Percentiles rank a stretch among this genome's conserved stretches.
These are phyloP conservation scores for Corynespora cassiicola DNA, from an alignment of 2,329 filamentous ascomycete species.

Conservation along the genomic window DNA sequence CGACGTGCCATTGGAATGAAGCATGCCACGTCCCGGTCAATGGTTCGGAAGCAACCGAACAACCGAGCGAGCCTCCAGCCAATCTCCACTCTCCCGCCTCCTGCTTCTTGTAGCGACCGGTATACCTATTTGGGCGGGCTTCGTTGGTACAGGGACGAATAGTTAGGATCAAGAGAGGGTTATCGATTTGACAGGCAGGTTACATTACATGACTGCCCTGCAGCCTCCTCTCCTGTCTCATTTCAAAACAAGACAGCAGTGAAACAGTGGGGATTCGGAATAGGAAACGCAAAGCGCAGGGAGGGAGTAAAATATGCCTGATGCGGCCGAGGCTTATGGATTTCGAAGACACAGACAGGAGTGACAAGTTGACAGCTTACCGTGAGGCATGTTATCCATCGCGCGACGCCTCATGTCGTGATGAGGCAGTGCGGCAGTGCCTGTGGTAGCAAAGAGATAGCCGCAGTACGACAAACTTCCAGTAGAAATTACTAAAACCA, in stretches of 20 bases:
- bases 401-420: too few relatives aligned
- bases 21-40: conserved; percentile 17
- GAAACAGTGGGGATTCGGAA: conserved; percentile 8
- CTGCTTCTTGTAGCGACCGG: conserved; percentile 12
- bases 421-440: too few relatives aligned
- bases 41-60: conserved; percentile 37
- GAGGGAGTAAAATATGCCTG: too few relatives aligned
- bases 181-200: conserved; percentile 35
- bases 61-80: conserved; percentile 22
- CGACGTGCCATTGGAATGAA: conserved; percentile 26
- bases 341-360: background rate
- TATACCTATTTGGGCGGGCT: conserved; percentile 5
- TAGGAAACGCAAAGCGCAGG: conserved; percentile 4
- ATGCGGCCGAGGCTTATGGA: too few relatives aligned
- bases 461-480: too few relatives aligned
- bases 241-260: conserved; percentile 11
- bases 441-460: too few relatives aligned
- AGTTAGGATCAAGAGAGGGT: conserved; percentile 12
- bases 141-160: conserved; percentile 7
- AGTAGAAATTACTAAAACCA: too few relatives aligned
- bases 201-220: conserved; percentile 26
- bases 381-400: background rate
- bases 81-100: conserved; percentile 11
- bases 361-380: conserved; percentile 1
- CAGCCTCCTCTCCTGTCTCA: conserved; percentile 19